Conservation (phyloP, 2,329 filamentous ascomycete genomes). For the Curvularia hawaiiensis region DNA sequence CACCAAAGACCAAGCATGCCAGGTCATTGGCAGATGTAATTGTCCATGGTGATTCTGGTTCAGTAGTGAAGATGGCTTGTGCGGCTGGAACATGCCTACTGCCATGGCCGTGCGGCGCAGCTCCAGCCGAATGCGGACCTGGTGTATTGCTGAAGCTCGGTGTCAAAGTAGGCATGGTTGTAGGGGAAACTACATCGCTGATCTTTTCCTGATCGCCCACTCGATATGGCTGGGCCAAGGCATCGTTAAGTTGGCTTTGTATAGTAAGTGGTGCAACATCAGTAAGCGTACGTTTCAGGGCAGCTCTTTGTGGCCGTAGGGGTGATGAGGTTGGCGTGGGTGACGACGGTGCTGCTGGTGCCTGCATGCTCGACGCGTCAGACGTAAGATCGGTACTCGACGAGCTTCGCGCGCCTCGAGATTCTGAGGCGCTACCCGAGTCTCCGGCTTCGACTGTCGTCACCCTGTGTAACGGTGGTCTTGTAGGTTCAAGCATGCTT, state of each 20-base stretch:
- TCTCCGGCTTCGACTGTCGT: slow-evolving; percentile 16
- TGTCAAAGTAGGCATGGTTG: slow-evolving; percentile 49
- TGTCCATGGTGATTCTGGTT: slow-evolving; percentile 87
- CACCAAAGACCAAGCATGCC: slow-evolving; percentile 97
- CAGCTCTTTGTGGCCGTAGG: slow-evolving; percentile 56
- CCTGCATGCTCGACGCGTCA: slow-evolving; percentile 29
- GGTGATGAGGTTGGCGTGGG: slow-evolving; percentile 32
- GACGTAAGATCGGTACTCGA: slow-evolving; percentile 30
- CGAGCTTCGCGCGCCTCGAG: slow-evolving; percentile 21
- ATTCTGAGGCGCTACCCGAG: slow-evolving; percentile 17
- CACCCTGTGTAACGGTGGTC: slow-evolving; percentile 24
- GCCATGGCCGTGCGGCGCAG: slow-evolving; percentile 76
- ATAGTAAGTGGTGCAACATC: slow-evolving; percentile 76
- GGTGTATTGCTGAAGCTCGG: slow-evolving; percentile 38
- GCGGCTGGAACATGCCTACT: slow-evolving; percentile 89
- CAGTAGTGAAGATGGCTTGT: slow-evolving; percentile 98
- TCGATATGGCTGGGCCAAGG: slow-evolving; percentile 80
- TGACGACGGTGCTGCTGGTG: slow-evolving; percentile 21
- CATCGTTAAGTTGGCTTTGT: slow-evolving; percentile 84
- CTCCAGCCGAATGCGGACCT: slow-evolving; percentile 45
- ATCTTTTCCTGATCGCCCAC: slow-evolving; percentile 55
- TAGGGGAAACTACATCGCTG: slow-evolving; percentile 54
- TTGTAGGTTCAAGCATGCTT: slow-evolving; percentile 37
- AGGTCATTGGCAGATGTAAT: slow-evolving; percentile 96
- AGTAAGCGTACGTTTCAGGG: slow-evolving; percentile 85